A percentile compares a stretch with the other conserved stretches of the same genome.
Evolutionary conservation across 2,329 filamentous ascomycete genomes (phyloP).

Genomic region (Albifimbria verrucaria): DNA sequence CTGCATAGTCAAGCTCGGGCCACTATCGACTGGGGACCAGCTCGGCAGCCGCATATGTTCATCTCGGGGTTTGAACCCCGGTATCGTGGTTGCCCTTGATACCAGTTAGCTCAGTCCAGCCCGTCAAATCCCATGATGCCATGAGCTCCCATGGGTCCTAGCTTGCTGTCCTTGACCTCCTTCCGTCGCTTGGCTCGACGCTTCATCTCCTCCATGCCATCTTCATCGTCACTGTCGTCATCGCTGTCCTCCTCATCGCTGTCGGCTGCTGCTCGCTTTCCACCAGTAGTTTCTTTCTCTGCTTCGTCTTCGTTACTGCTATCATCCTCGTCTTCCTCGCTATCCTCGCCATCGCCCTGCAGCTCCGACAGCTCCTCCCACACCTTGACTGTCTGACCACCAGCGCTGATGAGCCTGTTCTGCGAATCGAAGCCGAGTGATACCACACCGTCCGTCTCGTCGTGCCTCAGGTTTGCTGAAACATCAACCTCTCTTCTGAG

Average conservation of each 20-base stretch:
- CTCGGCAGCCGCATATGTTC: no score
- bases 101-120: conserved; percentile 31
- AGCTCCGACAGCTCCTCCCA: conserved; percentile 77
- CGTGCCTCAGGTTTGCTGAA: conserved; percentile 63
- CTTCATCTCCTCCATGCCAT: conserved; percentile 35
- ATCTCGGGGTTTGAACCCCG: no score
- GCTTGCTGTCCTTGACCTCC: conserved; percentile 36
- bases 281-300: conserved; percentile 38
- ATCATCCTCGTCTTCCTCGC: conserved; percentile 45
- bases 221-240: conserved; percentile 38
- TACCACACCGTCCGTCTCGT: conserved; percentile 83
- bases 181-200: conserved; percentile 43
- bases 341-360: conserved; percentile 39
- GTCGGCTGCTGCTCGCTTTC: conserved; percentile 43
- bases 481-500: conserved; percentile 68
- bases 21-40: no score
- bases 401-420: conserved; percentile 84
- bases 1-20: no score
- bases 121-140: conserved; percentile 49
- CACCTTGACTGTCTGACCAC: conserved; percentile 81
- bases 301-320: conserved; percentile 43
- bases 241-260: conserved; percentile 49
- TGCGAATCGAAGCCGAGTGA: conserved; percentile 80
- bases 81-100: no score
- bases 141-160: conserved; percentile 49